Evolutionary conservation across 495 filamentous ascomycete species (phyloP), one percentile per base, ranked within the genome.

Genomic region (Daldinia concentrica): DNA sequence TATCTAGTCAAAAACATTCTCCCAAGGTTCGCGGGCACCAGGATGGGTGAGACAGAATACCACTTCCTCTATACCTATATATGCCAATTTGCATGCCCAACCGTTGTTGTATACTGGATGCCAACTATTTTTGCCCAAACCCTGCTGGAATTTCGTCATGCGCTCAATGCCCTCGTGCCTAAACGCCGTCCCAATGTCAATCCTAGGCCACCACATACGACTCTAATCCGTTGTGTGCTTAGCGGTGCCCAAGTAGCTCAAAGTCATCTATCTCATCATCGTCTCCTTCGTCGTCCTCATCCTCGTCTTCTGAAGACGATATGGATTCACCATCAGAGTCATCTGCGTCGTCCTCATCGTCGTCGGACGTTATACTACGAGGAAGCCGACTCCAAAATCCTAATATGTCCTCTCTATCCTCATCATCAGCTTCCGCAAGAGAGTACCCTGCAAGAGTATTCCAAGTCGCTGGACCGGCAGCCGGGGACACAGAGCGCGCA

Each of bases 171-270:
- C 32, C 34, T 41, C 12, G 4, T 36, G 4, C 58, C 60, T 22
- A 39, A 71, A 74, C 67, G 73, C 68, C 73, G 14, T 57, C 41
- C 36, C 56, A 58, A 77, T 71, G 56, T 68, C 62, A 75, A 72
- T 63, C 68, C 43, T 54, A 50, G 74, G 62, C 65, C 45, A 68
- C 59, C 58, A 58, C 58, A 50, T 26, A 43, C 41, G 34, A 37
- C 64, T 65, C 60, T 64, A 72, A 60, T 65, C 37, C 70, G 39
- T 64, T 51, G 52, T 45, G 39, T 48, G n/a, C n/a, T 81, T 78
- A 87, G 58, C 89, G 85, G 81, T 94, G 91, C n/a, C 91, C 92
- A 73, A 91, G 86, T 58, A 93, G 83, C 59, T 89, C 87, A 71
- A 92, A 89, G 54, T 83, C 79, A 70, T 92, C 87, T 50, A 82